Percentiles rank a stretch among this genome's conserved stretches.
phyloP scores from a whole-genome alignment of 2,329 filamentous ascomycete genomes.

The Dactylonectria estremocensis region DNA sequence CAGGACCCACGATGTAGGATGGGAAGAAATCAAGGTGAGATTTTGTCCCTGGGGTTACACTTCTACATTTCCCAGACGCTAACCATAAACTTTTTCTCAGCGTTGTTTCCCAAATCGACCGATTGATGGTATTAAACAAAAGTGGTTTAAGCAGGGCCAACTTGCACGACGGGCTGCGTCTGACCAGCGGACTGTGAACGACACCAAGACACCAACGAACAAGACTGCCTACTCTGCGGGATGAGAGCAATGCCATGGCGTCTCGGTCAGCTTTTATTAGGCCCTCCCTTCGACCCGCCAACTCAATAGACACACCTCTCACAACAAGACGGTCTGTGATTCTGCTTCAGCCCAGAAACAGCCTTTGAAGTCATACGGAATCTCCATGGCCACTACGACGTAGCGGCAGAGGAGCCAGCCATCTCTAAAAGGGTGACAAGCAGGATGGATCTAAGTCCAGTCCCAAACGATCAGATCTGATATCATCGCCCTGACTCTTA shows the following conservation, averaged over 20 bases:
- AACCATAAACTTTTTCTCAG: not conserved
- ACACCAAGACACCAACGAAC: not conserved
- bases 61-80: not conserved
- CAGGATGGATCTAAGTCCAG: too few relatives aligned
- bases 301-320: too few relatives aligned
- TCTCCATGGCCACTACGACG: too few relatives aligned
- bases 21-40: not conserved
- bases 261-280: too few relatives aligned
- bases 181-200: not conserved
- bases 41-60: not conserved
- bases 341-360: too few relatives aligned
- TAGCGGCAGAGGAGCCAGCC: too few relatives aligned
- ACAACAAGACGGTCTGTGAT: too few relatives aligned
- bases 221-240: not conserved
- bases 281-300: too few relatives aligned
- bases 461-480: too few relatives aligned
- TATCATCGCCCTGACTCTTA: too few relatives aligned
- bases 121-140: not conserved
- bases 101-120: not conserved
- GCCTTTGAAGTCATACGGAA: too few relatives aligned
- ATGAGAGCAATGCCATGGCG: not conserved
- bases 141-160: not conserved
- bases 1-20: not conserved
- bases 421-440: too few relatives aligned
- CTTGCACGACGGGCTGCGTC: not conserved